These are phyloP conservation scores for Rutstroemia sp. DNA, from an alignment of 2,329 filamentous ascomycete species.

Conservation along the genomic window DNA sequence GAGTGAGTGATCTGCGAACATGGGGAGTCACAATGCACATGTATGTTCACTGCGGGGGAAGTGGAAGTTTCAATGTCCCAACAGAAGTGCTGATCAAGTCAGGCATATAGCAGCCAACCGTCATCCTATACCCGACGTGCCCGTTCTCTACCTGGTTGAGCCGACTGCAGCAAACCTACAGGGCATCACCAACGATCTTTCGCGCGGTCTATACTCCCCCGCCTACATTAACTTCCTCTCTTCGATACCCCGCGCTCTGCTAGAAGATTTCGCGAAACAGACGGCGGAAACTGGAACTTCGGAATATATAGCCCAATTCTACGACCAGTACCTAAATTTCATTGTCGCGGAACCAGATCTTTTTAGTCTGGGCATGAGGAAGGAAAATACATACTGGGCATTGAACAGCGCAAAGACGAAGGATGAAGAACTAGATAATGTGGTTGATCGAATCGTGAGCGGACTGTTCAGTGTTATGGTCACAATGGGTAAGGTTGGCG, in stretches of 20 bases:
- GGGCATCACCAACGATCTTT: slow-evolving; percentile 75
- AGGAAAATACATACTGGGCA: slow-evolving; percentile 88
- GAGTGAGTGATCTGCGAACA: slow-evolving; percentile 84
- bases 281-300: slow-evolving; percentile 78
- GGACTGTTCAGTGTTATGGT: slow-evolving; percentile 96
- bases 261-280: slow-evolving; percentile 91
- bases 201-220: slow-evolving; percentile 81
- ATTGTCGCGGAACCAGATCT: slow-evolving; percentile 92
- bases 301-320: slow-evolving; percentile 86
- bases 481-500: slow-evolving; percentile 69
- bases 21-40: slow-evolving; percentile 97
- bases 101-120: slow-evolving; percentile 76
- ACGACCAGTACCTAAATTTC: slow-evolving; percentile 96
- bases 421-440: slow-evolving; percentile 79
- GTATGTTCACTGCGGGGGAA: slow-evolving; percentile 40
- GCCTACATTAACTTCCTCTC: slow-evolving; percentile 97
- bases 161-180: slow-evolving; percentile 76
- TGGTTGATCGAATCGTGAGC: slow-evolving; percentile 87
- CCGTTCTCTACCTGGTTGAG: slow-evolving; percentile 93
- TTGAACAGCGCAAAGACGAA: slow-evolving; percentile 88
- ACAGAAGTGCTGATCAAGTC: slow-evolving; percentile 19
- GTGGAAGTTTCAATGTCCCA: slow-evolving; percentile 1
- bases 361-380: slow-evolving; percentile 89
- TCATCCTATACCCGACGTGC: slow-evolving; percentile 91
- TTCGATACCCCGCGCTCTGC: slow-evolving; percentile 78